A percentile compares a stretch with the other conserved stretches of the same genome.
These are phyloP conservation scores for Trichoderma erinaceum DNA, from an alignment of 495 filamentous ascomycete species.

Conservation along the genomic window DNA sequence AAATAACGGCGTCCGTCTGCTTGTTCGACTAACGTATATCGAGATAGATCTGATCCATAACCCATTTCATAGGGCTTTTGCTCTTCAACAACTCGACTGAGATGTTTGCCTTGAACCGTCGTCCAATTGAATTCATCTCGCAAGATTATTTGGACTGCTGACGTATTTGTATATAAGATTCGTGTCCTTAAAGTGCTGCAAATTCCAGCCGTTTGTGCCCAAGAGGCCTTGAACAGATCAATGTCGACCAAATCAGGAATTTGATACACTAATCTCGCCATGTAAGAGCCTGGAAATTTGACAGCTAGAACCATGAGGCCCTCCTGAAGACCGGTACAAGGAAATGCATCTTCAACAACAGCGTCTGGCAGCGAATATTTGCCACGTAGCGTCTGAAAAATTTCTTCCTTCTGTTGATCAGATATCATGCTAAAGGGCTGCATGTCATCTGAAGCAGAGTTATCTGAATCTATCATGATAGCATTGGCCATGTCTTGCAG, in stretches of 20 bases:
- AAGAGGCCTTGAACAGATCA: neutral
- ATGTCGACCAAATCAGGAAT: neutral
- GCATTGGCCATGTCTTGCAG: neutral
- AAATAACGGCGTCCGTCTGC: slow-evolving; percentile 40
- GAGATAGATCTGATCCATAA: slow-evolving; percentile 18
- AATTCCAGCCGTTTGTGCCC: neutral
- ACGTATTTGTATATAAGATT: slow-evolving; percentile 18
- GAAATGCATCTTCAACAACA: slow-evolving; percentile 50
- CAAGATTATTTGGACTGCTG: slow-evolving; percentile 25
- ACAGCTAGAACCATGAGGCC: slow-evolving; percentile 24
- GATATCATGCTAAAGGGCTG: neutral
- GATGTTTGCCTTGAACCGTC: neutral
- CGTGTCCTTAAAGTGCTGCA: slow-evolving; percentile 9
- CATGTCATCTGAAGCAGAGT: neutral
- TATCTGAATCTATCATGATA: neutral
- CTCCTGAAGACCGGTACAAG: slow-evolving; percentile 52
- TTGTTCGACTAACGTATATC: slow-evolving; percentile 30
- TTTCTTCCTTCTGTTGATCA: neutral
- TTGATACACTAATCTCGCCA: neutral
- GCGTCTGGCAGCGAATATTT: neutral
- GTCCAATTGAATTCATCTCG: slow-evolving; percentile 8
- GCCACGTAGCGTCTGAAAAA: neutral
- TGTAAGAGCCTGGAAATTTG: neutral
- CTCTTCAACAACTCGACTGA: neutral
- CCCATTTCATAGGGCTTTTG: slow-evolving; percentile 10